Percentiles rank a stretch among this genome's conserved stretches.
Evolutionary conservation across 2,329 filamentous ascomycete genomes (phyloP).

Genomic region (Tympanopsis confertula): DNA sequence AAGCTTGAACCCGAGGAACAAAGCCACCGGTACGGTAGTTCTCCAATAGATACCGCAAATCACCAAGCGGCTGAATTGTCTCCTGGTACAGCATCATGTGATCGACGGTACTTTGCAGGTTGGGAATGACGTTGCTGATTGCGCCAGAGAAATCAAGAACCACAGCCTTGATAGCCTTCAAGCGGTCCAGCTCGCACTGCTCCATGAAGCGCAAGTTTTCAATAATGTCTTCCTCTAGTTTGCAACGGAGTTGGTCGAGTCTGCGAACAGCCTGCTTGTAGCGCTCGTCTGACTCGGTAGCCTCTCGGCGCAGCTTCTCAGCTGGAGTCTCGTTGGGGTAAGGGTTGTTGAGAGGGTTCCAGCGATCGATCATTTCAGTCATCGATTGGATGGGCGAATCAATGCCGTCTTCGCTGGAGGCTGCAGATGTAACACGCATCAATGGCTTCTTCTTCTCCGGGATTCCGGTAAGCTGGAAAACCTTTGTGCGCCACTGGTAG

Average conservation of each 20-base stretch:
- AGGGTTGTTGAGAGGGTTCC: conserved; percentile 83
- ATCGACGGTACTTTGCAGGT: conserved; percentile 87
- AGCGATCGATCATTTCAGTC: conserved; percentile 78
- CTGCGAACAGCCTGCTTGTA: conserved; percentile 81
- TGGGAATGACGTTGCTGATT: conserved; percentile 95
- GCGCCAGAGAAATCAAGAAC: conserved; percentile 94
- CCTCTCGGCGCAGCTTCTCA: conserved; percentile 78
- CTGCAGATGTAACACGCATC: conserved; percentile 63
- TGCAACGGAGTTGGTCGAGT: conserved; percentile 82
- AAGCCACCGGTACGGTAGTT: conserved; percentile 94
- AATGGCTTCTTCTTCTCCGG: conserved; percentile 75
- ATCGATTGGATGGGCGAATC: conserved; percentile 65
- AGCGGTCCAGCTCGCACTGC: conserved; percentile 85
- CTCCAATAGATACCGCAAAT: conserved; percentile 86
- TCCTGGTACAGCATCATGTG: conserved; percentile 99
- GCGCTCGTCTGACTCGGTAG: conserved; percentile 78
- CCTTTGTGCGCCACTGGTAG: conserved; percentile 92
- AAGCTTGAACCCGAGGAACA: conserved; percentile 77
- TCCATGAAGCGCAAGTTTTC: conserved; percentile 91
- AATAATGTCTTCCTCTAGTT: conserved; percentile 89
- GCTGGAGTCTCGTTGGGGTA: conserved; percentile 88
- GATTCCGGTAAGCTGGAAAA: conserved; percentile 76
- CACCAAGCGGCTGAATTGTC: conserved; percentile 85
- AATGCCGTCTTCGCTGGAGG: conserved; percentile 43
- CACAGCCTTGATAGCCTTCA: conserved; percentile 97